These are phyloP conservation scores for Pyrus communis DNA, from an alignment of 306 rosid species.

Conservation along the genomic window DNA sequence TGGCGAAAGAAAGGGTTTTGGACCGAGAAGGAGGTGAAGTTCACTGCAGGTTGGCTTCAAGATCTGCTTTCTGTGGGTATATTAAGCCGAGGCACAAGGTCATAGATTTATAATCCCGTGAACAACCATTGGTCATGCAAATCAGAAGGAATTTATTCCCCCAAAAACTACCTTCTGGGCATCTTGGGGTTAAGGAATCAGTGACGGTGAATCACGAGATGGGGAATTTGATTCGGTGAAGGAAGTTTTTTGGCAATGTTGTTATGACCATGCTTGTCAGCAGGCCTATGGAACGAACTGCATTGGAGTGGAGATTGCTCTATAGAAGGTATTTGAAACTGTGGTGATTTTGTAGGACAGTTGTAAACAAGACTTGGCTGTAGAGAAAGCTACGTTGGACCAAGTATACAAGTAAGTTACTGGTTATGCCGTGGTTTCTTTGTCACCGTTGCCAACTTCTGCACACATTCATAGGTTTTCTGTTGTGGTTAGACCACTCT, in stretches of 20 bases:
- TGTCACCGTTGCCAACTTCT: not conserved
- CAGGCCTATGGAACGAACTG: slow-evolving; percentile 68
- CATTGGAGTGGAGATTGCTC: slow-evolving; percentile 76
- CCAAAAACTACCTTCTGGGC: slow-evolving; percentile 61
- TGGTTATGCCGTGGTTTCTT: not conserved
- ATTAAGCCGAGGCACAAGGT: slow-evolving; percentile 65
- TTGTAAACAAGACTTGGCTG: slow-evolving; percentile 52
- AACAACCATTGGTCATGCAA: slow-evolving; percentile 43
- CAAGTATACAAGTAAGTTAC: slow-evolving; percentile 55
- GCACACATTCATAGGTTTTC: not conserved
- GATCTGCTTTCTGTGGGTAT: slow-evolving; percentile 69
- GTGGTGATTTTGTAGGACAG: slow-evolving; percentile 60
- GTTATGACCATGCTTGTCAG: slow-evolving; percentile 54
- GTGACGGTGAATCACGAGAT: slow-evolving; percentile 69
- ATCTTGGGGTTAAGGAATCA: slow-evolving; percentile 70
- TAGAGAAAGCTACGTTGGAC: slow-evolving; percentile 49
- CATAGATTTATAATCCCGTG: slow-evolving; percentile 39
- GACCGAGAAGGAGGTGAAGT: slow-evolving; percentile 58
- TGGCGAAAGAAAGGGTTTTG: slow-evolving; percentile 76
- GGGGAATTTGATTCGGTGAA: slow-evolving; percentile 63
- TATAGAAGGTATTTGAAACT: slow-evolving; percentile 73
- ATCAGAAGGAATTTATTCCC: slow-evolving; percentile 63
- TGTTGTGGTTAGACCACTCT: not conserved
- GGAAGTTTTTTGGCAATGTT: slow-evolving; percentile 69
- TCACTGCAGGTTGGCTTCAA: slow-evolving; percentile 78